phyloP scores from a whole-genome alignment of 495 filamentous ascomycete genomes.

The Penicillium antarcticum region DNA sequence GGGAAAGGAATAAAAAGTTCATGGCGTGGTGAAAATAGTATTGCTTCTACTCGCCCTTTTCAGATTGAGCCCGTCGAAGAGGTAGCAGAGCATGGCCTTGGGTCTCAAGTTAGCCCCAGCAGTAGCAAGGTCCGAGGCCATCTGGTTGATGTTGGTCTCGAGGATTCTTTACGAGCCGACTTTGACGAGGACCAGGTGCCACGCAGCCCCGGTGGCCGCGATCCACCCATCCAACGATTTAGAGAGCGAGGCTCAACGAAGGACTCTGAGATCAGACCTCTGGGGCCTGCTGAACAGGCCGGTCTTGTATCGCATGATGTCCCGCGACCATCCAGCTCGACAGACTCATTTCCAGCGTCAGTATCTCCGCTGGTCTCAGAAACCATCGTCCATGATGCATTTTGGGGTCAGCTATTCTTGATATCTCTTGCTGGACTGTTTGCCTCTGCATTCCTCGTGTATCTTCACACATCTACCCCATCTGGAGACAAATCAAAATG shows the following conservation, averaged over 20 bases:
- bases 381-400: slow-evolving; percentile 70
- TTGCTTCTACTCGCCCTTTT: slow-evolving; percentile 14
- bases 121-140: slow-evolving; percentile 61
- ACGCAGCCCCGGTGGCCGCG: slow-evolving; percentile 58
- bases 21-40: slow-evolving; percentile 46
- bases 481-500: slow-evolving; percentile 57
- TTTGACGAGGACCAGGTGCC: slow-evolving; percentile 49
- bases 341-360: slow-evolving; percentile 33
- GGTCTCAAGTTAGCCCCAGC: slow-evolving; percentile 35
- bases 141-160: slow-evolving; percentile 87
- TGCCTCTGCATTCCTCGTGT: slow-evolving; percentile 82
- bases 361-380: slow-evolving; percentile 51
- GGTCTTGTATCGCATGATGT: slow-evolving; percentile 36
- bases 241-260: slow-evolving; percentile 46
- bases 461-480: slow-evolving; percentile 76
- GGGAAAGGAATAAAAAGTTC: slow-evolving; percentile 51
- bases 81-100: slow-evolving; percentile 27
- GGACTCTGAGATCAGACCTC: slow-evolving; percentile 31
- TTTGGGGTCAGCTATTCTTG: slow-evolving; percentile 89
- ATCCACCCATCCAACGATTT: slow-evolving; percentile 87
- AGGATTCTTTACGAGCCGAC: slow-evolving; percentile 53
- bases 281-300: slow-evolving; percentile 45
- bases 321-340: slow-evolving; percentile 42
- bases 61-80: slow-evolving; percentile 30
- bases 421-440: slow-evolving; percentile 80